Conservation (phyloP, 1,139 yeast genomes). For the Debaryomyces sp. region DNA sequence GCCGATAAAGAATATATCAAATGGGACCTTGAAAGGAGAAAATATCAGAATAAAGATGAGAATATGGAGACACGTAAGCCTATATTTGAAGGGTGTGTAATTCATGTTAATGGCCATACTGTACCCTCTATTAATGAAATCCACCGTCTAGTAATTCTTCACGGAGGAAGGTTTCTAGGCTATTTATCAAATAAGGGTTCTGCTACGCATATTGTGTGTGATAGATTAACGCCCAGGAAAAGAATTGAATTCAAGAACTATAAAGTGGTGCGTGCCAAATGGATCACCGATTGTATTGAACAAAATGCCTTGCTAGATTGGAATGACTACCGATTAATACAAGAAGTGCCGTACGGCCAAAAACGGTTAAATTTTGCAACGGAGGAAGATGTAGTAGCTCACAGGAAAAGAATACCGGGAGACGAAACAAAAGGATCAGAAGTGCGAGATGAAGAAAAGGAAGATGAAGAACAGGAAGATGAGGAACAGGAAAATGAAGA, state of each 20-base stretch:
- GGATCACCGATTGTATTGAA: slow-evolving; percentile 73
- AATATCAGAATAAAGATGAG: slow-evolving; percentile 22
- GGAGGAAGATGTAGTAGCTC: slow-evolving; percentile 9
- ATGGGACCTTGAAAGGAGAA: slow-evolving; percentile 49
- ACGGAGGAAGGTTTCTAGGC: slow-evolving; percentile 81
- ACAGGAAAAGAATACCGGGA: slow-evolving; percentile 9
- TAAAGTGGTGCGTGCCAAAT: slow-evolving; percentile 77
- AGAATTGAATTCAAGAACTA: slow-evolving; percentile 62
- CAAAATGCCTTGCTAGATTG: slow-evolving; percentile 58
- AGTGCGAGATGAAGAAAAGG: slow-evolving; percentile 3
- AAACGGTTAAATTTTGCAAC: slow-evolving; percentile 30
- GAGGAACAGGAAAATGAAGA: no score
- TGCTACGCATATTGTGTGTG: slow-evolving; percentile 86
- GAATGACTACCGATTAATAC: slow-evolving; percentile 62
- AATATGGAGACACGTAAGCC: slow-evolving; percentile 18
- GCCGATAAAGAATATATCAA: slow-evolving; percentile 58
- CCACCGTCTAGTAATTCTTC: slow-evolving; percentile 66
- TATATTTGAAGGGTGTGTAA: slow-evolving; percentile 62
- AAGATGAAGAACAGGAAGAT: no score
- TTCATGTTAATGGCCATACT: slow-evolving; percentile 88
- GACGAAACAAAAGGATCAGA: slow-evolving; percentile 6
- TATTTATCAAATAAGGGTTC: slow-evolving; percentile 68
- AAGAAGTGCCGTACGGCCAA: slow-evolving; percentile 56
- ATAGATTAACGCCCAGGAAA: slow-evolving; percentile 76
- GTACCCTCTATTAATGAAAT: slow-evolving; percentile 72